Percentiles rank a stretch among this genome's conserved stretches.
These are phyloP conservation scores for Amylostereum areolatum DNA, from an alignment of 1,284 basidiomycete genomes.

Conservation along the genomic window DNA sequence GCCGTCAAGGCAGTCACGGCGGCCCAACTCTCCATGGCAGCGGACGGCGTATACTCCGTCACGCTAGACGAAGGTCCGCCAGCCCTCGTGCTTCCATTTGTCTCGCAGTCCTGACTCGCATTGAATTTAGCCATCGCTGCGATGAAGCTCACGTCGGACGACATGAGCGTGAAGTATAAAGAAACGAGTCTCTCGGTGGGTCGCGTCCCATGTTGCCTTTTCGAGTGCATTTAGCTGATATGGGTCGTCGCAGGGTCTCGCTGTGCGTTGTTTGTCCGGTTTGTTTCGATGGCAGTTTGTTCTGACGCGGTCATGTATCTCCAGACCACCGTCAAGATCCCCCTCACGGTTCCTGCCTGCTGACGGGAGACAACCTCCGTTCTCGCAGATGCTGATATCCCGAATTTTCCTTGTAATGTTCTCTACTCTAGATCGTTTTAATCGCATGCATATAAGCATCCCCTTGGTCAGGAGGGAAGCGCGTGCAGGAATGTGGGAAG, in stretches of 20 bases:
- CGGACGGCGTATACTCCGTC: slow-evolving; percentile 81
- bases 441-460: too few relatives aligned
- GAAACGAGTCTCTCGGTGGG: slow-evolving; percentile 86
- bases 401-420: too few relatives aligned
- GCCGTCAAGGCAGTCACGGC: slow-evolving; percentile 88
- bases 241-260: slow-evolving; percentile 45
- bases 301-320: slow-evolving; percentile 1
- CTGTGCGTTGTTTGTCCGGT: slow-evolving; percentile 36
- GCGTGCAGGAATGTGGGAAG: too few relatives aligned
- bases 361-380: slow-evolving; percentile 6
- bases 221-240: slow-evolving; percentile 1
- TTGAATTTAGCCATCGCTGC: slow-evolving; percentile 75
- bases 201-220: slow-evolving; percentile 13
- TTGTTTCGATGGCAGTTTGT: not conserved
- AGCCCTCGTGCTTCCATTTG: too few relatives aligned
- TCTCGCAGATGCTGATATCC: too few relatives aligned
- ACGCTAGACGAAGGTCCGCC: slow-evolving; percentile 69
- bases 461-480: too few relatives aligned
- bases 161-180: slow-evolving; percentile 89
- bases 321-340: slow-evolving; percentile 36
- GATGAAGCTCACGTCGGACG: slow-evolving; percentile 85
- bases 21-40: slow-evolving; percentile 92
- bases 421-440: too few relatives aligned
- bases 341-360: slow-evolving; percentile 35
- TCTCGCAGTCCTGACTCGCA: not conserved